Base-by-base conservation (phyloP, 805 yeast species). In the Danielia reshetovae region DNA sequence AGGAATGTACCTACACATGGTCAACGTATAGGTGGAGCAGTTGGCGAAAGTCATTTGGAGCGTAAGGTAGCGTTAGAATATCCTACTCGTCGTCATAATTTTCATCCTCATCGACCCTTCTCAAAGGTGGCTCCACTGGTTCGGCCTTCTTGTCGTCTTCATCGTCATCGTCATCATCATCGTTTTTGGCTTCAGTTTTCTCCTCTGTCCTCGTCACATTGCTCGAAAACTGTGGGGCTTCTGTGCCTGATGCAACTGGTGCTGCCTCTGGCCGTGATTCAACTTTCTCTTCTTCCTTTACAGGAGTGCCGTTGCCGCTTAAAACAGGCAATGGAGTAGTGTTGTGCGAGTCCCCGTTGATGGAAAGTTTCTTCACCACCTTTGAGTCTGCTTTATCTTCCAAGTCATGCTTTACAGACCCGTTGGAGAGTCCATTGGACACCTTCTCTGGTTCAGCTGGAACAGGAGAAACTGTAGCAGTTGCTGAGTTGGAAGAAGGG, bases 61-160 rank as follows among this genome's bases (percentile, higher is more conserved):
- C n/a, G n/a, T n/a, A n/a, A n/a, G n/a, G n/a, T n/a, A n/a, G n/a
- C n/a, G n/a, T n/a, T n/a, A n/a, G n/a, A n/a, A n/a, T n/a, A n/a
- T n/a, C n/a, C 43, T 46, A 57, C 34, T 67, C 70, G 33, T 67
- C 73, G 39, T 67, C 73, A 46, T 68, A 68, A 44, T 68, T 57
- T 45, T 67, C 73, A 39, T 68, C 73, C 43, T 68, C 73, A 26
- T 67, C 70, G 18, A 68, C 67, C 31, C 60, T 61, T 40, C 73
- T 54, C 60, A 67, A 51, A 11, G 73, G 73, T 18, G 73, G 71
- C 37, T 67, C 73, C 11, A 58, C 60, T 2, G 58, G 55, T 34
- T 58, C 68, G 6, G 32, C 34, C 13, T 43, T 44, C 27, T 45
- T 45, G 15, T 49, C 52, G 14, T 50, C 57, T n/a, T 57, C 59